phyloP scores from a whole-genome alignment of 139 green algal species.

The Chlamydomonas urium region DNA sequence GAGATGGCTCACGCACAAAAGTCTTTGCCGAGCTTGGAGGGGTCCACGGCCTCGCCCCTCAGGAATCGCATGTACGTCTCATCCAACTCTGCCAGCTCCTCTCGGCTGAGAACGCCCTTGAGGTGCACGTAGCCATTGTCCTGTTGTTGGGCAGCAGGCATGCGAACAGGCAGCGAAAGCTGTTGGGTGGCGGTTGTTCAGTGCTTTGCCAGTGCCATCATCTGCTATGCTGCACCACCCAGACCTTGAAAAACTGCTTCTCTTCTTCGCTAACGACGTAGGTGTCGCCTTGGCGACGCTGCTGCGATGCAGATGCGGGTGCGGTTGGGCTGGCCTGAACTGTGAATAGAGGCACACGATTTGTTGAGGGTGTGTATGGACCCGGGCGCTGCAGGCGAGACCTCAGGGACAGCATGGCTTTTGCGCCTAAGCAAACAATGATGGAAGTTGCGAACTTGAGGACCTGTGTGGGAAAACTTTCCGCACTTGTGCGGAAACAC shows the following conservation, averaged over 20 bases:
- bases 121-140: constrained; percentile 10
- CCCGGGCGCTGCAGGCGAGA: too few species aligned
- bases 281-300: background rate
- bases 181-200: background rate
- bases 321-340: too few species aligned
- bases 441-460: too few species aligned
- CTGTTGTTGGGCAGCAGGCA: too few species aligned
- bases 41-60: background rate
- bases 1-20: background rate
- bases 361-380: too few species aligned
- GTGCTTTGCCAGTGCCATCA: background rate
- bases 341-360: too few species aligned
- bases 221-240: background rate
- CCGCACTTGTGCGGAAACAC: too few species aligned
- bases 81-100: background rate
- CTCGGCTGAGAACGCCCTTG: background rate
- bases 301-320: too few species aligned
- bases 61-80: constrained; percentile 11
- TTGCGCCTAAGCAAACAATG: too few species aligned
- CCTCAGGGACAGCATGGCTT: too few species aligned
- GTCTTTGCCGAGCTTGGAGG: background rate
- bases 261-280: constrained; percentile 3
- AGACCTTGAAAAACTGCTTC: background rate
- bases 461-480: too few species aligned
- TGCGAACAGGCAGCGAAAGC: background rate